Evolutionary conservation across 1,284 basidiomycete genomes (phyloP), one percentile per base, ranked within the genome.

Genomic region (Trametes versicolor): DNA sequence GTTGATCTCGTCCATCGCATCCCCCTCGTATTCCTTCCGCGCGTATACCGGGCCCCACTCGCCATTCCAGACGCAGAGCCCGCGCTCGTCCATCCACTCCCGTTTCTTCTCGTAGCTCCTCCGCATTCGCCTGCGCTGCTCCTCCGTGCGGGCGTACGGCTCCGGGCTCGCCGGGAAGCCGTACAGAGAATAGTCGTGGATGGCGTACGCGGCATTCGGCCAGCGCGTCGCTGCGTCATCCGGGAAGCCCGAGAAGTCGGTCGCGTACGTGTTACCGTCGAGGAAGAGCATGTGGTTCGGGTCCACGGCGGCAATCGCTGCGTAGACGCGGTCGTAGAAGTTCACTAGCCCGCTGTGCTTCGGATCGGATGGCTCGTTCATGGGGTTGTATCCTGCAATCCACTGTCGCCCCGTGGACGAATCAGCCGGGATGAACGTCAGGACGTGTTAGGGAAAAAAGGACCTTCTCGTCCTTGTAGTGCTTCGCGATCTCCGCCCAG

Each of bases 21-120:
- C 83, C 1, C 88, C 88, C 25, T 91, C 89, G 69, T 88, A 90
- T 70, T 84, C 78, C 66, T 69, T 73, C 52, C 89, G 77, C 12
- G 87, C 89, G 69, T 90, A 90, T 9, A 91, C 89, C 0, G 88
- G 88, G 5, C 89, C 88, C 83, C 89, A 93, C 76, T 92, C 91
- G 70, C 91, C 88, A 72, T 93, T 92, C 91, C 90, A 92, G 15
- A 91, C 90, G 63, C 89, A 91, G 23, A 90, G 78, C 0, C 85
- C 87, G 32, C 80, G 78, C 69, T 83, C 76, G 69, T 90, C 87
- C 85, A 90, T 89, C 90, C 89, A 91, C 62, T 81, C 79, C 27
- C 87, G 79, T 76, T 94, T 93, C 77, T 86, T 85, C 72, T 87
- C 80, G 71, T 91, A 93, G 50, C 83, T 85, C 60, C 81, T 78